Conservation (phyloP, 2,329 filamentous ascomycete genomes). For the Verticillium dahliae region DNA sequence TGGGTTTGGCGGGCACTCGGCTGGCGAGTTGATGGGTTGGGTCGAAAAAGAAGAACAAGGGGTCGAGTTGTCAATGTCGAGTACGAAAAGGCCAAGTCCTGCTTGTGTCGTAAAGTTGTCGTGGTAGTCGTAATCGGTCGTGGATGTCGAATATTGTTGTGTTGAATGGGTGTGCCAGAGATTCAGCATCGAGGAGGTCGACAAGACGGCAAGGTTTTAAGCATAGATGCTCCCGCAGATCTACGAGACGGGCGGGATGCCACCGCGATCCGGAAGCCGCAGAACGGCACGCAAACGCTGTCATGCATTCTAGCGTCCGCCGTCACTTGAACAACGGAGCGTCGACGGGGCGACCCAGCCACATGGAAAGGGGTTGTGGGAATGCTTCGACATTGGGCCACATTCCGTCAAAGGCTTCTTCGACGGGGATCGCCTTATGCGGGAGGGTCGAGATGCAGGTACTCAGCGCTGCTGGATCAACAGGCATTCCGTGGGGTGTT, state of each 20-base stretch:
- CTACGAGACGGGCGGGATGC: not conserved
- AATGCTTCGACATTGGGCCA: constrained; percentile 12
- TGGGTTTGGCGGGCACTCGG: not conserved
- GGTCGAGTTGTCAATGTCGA: not conserved
- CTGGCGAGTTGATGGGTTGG: not conserved
- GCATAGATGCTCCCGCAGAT: not conserved
- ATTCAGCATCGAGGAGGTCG: not conserved
- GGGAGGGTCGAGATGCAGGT: constrained; percentile 1
- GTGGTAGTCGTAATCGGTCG: not conserved
- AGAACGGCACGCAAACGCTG: not conserved
- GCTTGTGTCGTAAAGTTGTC: not conserved
- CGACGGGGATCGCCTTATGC: not conserved
- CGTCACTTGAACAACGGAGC: not conserved
- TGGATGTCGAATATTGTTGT: not conserved
- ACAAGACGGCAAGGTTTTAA: not conserved
- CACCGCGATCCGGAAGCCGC: not conserved
- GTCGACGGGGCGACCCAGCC: not conserved
- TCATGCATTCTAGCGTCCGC: not conserved
- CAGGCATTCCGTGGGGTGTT: constrained; percentile 1
- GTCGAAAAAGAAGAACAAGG: not conserved
- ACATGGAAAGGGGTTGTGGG: not conserved
- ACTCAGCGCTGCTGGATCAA: constrained; percentile 1
- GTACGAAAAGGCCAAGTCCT: not conserved
- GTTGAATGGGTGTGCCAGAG: not conserved
- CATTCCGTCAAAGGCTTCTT: constrained; percentile 8